phyloP scores from a whole-genome alignment of 495 filamentous ascomycete species.

The Trichoderma virens region DNA sequence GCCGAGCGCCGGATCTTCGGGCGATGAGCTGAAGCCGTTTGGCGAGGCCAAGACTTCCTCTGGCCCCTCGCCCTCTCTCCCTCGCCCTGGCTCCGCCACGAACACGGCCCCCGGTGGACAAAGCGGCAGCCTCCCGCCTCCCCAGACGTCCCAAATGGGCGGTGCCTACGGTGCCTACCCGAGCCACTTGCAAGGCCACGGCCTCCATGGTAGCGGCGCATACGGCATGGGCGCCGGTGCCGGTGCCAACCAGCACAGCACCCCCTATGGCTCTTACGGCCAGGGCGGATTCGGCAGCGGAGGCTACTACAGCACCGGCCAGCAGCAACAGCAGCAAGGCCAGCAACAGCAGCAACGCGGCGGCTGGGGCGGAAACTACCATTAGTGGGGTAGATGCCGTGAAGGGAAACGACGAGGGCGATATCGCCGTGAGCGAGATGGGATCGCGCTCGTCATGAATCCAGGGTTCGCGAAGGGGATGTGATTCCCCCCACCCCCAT shows the following conservation, averaged over 20 bases:
- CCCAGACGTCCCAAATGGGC: constrained; percentile 50
- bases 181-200: constrained; percentile 57
- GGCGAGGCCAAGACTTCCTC: constrained; percentile 58
- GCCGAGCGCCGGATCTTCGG: constrained; percentile 30
- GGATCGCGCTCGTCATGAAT: neutral
- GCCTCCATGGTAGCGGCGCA: constrained; percentile 48
- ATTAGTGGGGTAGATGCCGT: constrained; percentile 23
- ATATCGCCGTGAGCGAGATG: constrained; percentile 1
- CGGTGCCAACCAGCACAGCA: constrained; percentile 57
- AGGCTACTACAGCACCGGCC: constrained; percentile 43
- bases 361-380: constrained; percentile 68
- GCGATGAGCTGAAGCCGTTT: constrained; percentile 68
- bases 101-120: constrained; percentile 59
- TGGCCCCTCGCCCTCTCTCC: constrained; percentile 79
- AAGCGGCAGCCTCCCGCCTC: constrained; percentile 63
- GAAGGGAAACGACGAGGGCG: constrained; percentile 7
- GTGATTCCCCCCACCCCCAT: neutral
- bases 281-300: constrained; percentile 43
- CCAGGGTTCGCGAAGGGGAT: neutral
- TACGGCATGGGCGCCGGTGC: constrained; percentile 62
- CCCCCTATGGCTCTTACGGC: constrained; percentile 48
- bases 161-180: constrained; percentile 69
- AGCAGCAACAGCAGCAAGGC: constrained; percentile 31
- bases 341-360: constrained; percentile 36
- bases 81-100: constrained; percentile 78